phyloP scores from a whole-genome alignment of 148 eudicot genomes.

The Rhododendron williamsianum region DNA sequence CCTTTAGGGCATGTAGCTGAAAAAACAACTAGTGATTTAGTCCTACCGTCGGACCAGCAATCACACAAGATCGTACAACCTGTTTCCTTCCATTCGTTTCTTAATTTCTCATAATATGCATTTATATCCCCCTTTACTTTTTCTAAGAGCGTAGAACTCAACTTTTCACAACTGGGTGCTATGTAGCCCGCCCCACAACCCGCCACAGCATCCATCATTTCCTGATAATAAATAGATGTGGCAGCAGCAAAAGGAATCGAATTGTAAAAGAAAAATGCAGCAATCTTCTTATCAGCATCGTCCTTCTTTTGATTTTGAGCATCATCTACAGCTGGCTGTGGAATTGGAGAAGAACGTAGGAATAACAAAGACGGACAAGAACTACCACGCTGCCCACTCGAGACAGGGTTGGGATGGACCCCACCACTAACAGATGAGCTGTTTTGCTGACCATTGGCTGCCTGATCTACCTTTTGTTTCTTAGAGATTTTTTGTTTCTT shows the following conservation, averaged over 20 bases:
- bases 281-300: slow-evolving; percentile 35
- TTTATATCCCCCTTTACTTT: slow-evolving; percentile 25
- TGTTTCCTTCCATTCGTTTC: slow-evolving; percentile 32
- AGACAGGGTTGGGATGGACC: slow-evolving; percentile 19
- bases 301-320: slow-evolving; percentile 23
- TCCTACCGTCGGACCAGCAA: slow-evolving; percentile 22
- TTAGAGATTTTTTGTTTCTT: slow-evolving; percentile 31
- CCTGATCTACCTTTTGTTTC: slow-evolving; percentile 25
- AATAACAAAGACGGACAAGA: slow-evolving; percentile 22
- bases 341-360: slow-evolving; percentile 18
- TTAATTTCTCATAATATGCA: slow-evolving; percentile 19
- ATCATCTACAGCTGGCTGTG: slow-evolving; percentile 21
- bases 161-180: slow-evolving; percentile 27
- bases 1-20: slow-evolving; percentile 38
- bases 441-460: slow-evolving; percentile 23
- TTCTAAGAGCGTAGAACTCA: slow-evolving; percentile 26
- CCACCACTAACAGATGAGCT: slow-evolving; percentile 39
- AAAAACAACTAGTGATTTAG: slow-evolving; percentile 23
- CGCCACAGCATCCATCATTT: slow-evolving; percentile 34
- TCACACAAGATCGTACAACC: slow-evolving; percentile 41
- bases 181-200: slow-evolving; percentile 37
- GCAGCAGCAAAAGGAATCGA: slow-evolving; percentile 33
- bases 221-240: slow-evolving; percentile 31
- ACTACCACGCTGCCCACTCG: slow-evolving; percentile 25
- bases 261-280: slow-evolving; percentile 33